Conservation (phyloP, 495 filamentous ascomycete species). For the Neurospora sp. region DNA sequence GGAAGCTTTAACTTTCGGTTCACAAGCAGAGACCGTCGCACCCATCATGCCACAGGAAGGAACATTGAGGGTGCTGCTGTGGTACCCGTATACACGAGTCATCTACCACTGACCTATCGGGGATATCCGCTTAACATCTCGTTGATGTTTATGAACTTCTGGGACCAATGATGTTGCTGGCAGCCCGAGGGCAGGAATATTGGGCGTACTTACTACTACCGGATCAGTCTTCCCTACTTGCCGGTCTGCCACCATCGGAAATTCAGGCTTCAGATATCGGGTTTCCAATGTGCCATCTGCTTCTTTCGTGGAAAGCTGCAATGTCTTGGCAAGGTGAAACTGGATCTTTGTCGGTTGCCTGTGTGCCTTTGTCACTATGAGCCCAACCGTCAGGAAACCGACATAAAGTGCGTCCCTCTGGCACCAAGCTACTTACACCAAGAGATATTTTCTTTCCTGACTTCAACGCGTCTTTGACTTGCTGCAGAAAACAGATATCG, state of each 20-base stretch:
- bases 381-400: not conserved
- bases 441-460: not conserved
- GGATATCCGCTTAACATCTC: not conserved
- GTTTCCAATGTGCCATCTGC: not conserved
- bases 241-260: not conserved
- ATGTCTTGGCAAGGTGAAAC: not conserved
- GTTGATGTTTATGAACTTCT: not conserved
- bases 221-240: not conserved
- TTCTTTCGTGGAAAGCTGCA: not conserved
- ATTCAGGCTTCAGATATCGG: not conserved
- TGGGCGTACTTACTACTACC: not conserved
- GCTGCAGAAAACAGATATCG: not conserved
- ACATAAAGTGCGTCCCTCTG: not conserved
- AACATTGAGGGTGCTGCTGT: not conserved
- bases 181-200: not conserved
- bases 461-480: not conserved
- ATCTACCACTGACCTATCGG: not conserved
- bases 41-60: not conserved
- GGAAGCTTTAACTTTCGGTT: not conserved
- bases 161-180: not conserved
- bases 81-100: not conserved
- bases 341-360: not conserved
- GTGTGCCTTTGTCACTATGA: not conserved
- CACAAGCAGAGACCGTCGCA: not conserved
- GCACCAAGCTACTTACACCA: not conserved